These are phyloP conservation scores for Bjerkandera adusta DNA, from an alignment of 1,284 basidiomycete species.

Conservation along the genomic window DNA sequence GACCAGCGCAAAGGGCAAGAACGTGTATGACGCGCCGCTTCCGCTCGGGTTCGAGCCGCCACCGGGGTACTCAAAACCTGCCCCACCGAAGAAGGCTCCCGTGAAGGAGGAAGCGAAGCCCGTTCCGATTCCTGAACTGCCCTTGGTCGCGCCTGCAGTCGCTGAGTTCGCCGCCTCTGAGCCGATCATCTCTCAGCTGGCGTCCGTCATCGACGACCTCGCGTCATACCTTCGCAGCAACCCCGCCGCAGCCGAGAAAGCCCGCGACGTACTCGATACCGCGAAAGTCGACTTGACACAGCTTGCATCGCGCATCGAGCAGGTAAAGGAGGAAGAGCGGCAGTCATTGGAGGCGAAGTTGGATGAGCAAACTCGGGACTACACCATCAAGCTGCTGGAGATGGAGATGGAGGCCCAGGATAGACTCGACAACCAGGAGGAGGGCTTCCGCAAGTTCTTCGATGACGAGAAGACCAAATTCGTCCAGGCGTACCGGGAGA, in stretches of 20 bases:
- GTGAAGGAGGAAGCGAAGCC: slow-evolving; percentile 7
- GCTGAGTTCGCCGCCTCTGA: slow-evolving; percentile 73
- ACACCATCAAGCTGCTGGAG: slow-evolving; percentile 80
- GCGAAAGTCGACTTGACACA: slow-evolving; percentile 85
- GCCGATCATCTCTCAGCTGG: slow-evolving; percentile 90
- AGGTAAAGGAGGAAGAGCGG: slow-evolving; percentile 82
- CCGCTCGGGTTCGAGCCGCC: slow-evolving; percentile 91
- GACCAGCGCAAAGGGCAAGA: slow-evolving; percentile 35
- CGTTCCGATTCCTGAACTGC: slow-evolving; percentile 44
- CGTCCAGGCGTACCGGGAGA: slow-evolving; percentile 80
- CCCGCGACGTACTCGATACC: slow-evolving; percentile 66
- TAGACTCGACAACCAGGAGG: slow-evolving; percentile 84
- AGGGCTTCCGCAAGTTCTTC: slow-evolving; percentile 82
- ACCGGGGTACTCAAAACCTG: slow-evolving; percentile 74
- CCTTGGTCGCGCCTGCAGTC: slow-evolving; percentile 82
- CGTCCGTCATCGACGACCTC: slow-evolving; percentile 91
- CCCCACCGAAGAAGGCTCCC: slow-evolving; percentile 41
- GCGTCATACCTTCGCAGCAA: slow-evolving; percentile 79
- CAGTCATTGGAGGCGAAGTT: slow-evolving; percentile 75
- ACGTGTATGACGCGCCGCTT: slow-evolving; percentile 70
- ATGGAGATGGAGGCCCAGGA: slow-evolving; percentile 84
- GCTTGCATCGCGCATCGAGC: slow-evolving; percentile 77
- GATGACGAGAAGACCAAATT: slow-evolving; percentile 79
- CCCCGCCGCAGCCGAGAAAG: slow-evolving; percentile 66
- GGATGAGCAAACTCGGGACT: slow-evolving; percentile 83